Conservation (phyloP, 2,329 filamentous ascomycete species). For the Colletotrichum karsti region DNA sequence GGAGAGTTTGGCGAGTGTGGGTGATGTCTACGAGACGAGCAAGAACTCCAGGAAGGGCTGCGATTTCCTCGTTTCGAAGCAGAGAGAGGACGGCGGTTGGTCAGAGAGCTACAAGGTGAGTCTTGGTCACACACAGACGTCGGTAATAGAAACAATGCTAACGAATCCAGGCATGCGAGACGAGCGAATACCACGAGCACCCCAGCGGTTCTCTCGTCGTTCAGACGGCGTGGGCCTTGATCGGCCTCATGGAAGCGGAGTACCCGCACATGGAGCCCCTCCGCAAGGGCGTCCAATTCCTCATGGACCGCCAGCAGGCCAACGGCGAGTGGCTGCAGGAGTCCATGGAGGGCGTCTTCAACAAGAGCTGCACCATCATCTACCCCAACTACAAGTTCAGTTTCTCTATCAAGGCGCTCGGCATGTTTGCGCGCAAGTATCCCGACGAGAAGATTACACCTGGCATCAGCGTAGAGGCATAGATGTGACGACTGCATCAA, state of each 20-base stretch:
- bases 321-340: conserved; percentile 98
- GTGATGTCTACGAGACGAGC: conserved; percentile 83
- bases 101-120: conserved; percentile 87
- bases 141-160: conserved; percentile 3
- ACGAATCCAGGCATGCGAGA: conserved; percentile 73
- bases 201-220: conserved; percentile 84
- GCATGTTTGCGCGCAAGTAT: conserved; percentile 82
- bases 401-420: conserved; percentile 92
- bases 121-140: no score
- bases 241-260: conserved; percentile 82
- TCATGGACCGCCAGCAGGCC: conserved; percentile 84
- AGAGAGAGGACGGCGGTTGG: conserved; percentile 93
- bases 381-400: conserved; percentile 99
- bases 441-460: conserved; percentile 66
- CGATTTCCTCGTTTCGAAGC: conserved; percentile 84
- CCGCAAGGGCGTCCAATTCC: conserved; percentile 76
- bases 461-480: conserved; percentile 19
- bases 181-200: conserved; percentile 78
- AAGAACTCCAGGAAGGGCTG: conserved; percentile 77
- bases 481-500: neutral
- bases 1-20: conserved; percentile 82
- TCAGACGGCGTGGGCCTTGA: conserved; percentile 91
- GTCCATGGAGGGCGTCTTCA: conserved; percentile 97
- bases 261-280: conserved; percentile 81
- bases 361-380: conserved; percentile 99